These are phyloP conservation scores for Colletotrichum viniferum DNA, from an alignment of 2,329 filamentous ascomycete species.

Conservation along the genomic window DNA sequence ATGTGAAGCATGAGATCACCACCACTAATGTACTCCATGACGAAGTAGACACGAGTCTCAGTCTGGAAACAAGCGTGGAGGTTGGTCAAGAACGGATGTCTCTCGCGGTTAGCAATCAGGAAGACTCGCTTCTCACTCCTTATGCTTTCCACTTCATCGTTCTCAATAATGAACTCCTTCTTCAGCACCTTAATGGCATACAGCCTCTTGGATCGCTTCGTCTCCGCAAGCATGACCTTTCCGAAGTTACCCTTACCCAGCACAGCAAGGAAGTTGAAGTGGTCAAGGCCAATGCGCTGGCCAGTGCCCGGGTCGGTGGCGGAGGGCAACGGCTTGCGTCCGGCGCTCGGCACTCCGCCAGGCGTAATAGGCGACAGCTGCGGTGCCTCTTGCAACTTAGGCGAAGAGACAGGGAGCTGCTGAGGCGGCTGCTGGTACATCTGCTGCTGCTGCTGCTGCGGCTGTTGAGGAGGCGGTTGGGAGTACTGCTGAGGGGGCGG, in stretches of 20 bases:
- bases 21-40: conserved; percentile 99
- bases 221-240: conserved; percentile 99
- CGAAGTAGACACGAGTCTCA: conserved; percentile 97
- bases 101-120: conserved; percentile 94
- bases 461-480: conserved; percentile 41
- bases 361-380: conserved; percentile 31
- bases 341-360: conserved; percentile 12
- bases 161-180: conserved; percentile 99
- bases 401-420: conserved; percentile 13
- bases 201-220: conserved; percentile 87
- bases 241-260: conserved; percentile 99
- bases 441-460: conserved; percentile 22
- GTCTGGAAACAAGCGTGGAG: conserved; percentile 99
- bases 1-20: conserved; percentile 99
- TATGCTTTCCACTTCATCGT: conserved; percentile 98
- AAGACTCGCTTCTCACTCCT: conserved; percentile 98
- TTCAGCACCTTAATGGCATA: conserved; percentile 99
- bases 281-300: conserved; percentile 89
- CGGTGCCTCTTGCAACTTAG: conserved; percentile 19
- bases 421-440: conserved; percentile 33
- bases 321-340: conserved; percentile 67
- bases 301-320: conserved; percentile 76
- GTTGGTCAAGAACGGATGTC: conserved; percentile 93
- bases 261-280: conserved; percentile 99
- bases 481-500: conserved; percentile 33